Evolutionary conservation across 306 rosid species (phyloP).

Genomic region (Sphenostylis stenocarpa): DNA sequence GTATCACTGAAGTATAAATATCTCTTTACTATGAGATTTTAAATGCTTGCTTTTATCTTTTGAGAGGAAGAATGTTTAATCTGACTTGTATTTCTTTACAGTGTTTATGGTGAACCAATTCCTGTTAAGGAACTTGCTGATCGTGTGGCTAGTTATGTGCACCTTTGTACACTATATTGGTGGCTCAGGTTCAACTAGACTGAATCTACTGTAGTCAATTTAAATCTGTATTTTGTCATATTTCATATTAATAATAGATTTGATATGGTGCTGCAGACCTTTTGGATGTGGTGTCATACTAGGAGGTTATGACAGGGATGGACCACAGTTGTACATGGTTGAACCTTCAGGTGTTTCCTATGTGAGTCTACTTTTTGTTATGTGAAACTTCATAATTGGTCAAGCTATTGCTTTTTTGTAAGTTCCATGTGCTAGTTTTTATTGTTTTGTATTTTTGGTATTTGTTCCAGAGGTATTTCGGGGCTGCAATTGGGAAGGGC

Average conservation of each 20-base stretch:
- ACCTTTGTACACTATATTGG: slow-evolving; percentile 96
- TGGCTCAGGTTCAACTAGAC: slow-evolving; percentile 80
- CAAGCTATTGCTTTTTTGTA: not conserved
- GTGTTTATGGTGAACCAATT: slow-evolving; percentile 82
- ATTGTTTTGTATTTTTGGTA: slow-evolving; percentile 31
- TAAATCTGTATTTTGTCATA: slow-evolving; percentile 20
- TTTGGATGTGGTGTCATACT: slow-evolving; percentile 97
- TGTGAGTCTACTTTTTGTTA: slow-evolving; percentile 51
- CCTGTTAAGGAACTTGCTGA: slow-evolving; percentile 97
- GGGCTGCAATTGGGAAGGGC: slow-evolving; percentile 99
- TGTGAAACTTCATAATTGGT: slow-evolving; percentile 4
- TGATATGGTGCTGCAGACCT: slow-evolving; percentile 63
- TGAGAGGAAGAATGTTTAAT: slow-evolving; percentile 26
- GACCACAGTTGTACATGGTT: slow-evolving; percentile 94
- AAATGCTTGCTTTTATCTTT: slow-evolving; percentile 22
- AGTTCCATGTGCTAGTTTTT: slow-evolving; percentile 17
- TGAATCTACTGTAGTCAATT: slow-evolving; percentile 6
- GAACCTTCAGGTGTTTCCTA: slow-evolving; percentile 97
- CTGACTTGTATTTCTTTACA: slow-evolving; percentile 37
- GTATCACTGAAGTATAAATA: not conserved
- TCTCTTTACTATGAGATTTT: not conserved
- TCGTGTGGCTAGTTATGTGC: slow-evolving; percentile 97
- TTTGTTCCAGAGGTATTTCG: slow-evolving; percentile 79
- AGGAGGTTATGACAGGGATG: slow-evolving; percentile 98
- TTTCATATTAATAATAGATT: slow-evolving; percentile 19